These are phyloP conservation scores for Rhodomyrtus psidioides DNA, from an alignment of 441 rosid genomes.

Conservation along the genomic window DNA sequence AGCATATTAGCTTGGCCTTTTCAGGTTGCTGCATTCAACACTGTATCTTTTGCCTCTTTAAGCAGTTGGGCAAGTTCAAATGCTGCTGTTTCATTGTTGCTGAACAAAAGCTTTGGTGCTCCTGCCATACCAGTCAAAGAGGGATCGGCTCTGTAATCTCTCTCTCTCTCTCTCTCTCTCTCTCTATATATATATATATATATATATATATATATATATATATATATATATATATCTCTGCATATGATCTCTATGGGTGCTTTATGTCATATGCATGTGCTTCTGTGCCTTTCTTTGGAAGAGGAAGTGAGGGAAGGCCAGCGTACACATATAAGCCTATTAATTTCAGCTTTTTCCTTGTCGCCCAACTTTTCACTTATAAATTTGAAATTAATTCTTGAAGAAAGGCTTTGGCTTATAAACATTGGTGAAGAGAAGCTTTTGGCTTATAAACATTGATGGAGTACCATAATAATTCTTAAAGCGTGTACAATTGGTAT, in stretches of 20 bases:
- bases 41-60: conserved; percentile 22
- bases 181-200: no score
- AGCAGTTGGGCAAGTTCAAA: conserved; percentile 21
- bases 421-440: background rate
- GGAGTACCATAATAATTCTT: background rate
- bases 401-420: background rate
- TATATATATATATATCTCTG: no score
- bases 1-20: background rate
- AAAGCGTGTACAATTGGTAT: background rate
- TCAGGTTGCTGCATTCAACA: conserved; percentile 38
- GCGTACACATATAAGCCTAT: background rate
- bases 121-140: conserved; percentile 18
- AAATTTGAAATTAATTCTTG: background rate
- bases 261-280: no score
- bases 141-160: conserved; percentile 36
- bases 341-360: background rate
- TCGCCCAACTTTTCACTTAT: background rate
- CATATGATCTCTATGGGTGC: no score
- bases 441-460: background rate
- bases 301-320: background rate
- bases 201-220: no score
- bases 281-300: background rate
- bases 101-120: conserved; percentile 22
- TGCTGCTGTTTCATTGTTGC: conserved; percentile 17
- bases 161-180: conserved; percentile 22